Evolutionary conservation across 345 rosid species (phyloP), one percentile per base, ranked within the genome.

Genomic region (Capsella bursapastoris): DNA sequence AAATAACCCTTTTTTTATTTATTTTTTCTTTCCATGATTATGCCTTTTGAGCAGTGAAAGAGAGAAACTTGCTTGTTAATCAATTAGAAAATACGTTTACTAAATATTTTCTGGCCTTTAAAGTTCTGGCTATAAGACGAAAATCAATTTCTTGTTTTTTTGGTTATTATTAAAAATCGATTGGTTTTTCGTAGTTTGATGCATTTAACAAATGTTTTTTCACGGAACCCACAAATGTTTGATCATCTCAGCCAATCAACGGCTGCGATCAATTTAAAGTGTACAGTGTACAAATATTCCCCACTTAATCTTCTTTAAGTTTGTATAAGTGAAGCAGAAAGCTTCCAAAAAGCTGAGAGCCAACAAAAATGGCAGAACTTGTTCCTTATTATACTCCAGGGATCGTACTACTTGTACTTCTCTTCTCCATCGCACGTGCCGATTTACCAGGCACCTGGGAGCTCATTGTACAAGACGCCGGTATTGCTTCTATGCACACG

Each of bases 401-500:
- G 34, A 25, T 69, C 28, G 16, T 63, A 44, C 4, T 45, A 44
- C 4, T 45, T 25, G 12, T 74, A 29, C 68, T 67, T 28, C 1
- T 71, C 28, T 67, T 69, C 47, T 28, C 31, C 27, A 5, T 34
- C 53, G 48, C 79, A 49, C 71, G 25, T 41, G 92, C 90, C 1
- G 83, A 83, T 16, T 86, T 90, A 27, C 98, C 96, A 4, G 96
- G 98, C 69, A 80, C 87, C 29, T 93, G 98, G 98, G 97, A 90
- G 25, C 81, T 93, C 10, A 43, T 89, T 18, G 80, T 89, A 64
- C 69, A 83, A 1, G 66, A 90, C 74, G 98, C 94, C 25, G 98
- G 97, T 14, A 79, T 93, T 60, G 82, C 98, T 68, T 90, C 98
- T 68, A 93, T 93, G 97, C 98, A 93, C 88, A 89, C 98, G 29